A percentile compares a stretch with the other conserved stretches of the same genome.
Conservation (phyloP, 208 protist species). For the Trypanosoma congolense region DNA sequence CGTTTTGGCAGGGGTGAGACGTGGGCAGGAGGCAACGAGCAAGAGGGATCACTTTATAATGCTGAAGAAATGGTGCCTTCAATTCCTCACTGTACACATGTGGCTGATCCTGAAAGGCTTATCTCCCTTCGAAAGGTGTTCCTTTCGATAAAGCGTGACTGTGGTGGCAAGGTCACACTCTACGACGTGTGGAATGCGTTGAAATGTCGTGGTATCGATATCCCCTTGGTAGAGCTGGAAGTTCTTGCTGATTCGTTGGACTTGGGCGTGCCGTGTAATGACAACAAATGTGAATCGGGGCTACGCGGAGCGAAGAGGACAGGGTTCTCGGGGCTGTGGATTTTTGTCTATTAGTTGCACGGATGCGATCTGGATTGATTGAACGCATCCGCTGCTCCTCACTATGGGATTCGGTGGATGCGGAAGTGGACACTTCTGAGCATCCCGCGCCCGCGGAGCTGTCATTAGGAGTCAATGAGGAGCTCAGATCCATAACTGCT, state of each 20-base stretch:
- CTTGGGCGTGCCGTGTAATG: conserved; percentile 12
- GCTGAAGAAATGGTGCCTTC: conserved; percentile 2
- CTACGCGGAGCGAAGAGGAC: not conserved
- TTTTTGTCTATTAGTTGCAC: conserved; percentile 67
- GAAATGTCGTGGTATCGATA: conserved; percentile 19
- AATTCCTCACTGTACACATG: not conserved
- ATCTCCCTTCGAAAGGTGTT: conserved; percentile 26
- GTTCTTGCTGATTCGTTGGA: conserved; percentile 59
- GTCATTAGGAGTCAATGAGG: too few species aligned
- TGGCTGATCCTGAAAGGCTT: conserved; percentile 8
- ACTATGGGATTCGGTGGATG: conserved; percentile 5
- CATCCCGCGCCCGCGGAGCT: too few species aligned
- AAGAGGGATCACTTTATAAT: conserved; percentile 3
- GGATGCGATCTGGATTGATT: conserved; percentile 46
- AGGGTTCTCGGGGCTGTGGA: conserved; percentile 31
- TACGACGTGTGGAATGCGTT: conserved; percentile 31
- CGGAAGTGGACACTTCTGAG: too few species aligned
- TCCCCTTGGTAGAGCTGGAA: conserved; percentile 46
- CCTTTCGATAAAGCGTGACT: conserved; percentile 9
- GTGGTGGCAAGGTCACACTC: conserved; percentile 25
- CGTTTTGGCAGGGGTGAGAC: too few species aligned
- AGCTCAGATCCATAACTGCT: too few species aligned
- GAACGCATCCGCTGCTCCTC: conserved; percentile 35
- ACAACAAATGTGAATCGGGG: not conserved
- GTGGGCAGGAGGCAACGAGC: too few species aligned